Evolutionary conservation across 495 filamentous ascomycete species (phyloP).

Genomic region (Penicillium simplicissimum): DNA sequence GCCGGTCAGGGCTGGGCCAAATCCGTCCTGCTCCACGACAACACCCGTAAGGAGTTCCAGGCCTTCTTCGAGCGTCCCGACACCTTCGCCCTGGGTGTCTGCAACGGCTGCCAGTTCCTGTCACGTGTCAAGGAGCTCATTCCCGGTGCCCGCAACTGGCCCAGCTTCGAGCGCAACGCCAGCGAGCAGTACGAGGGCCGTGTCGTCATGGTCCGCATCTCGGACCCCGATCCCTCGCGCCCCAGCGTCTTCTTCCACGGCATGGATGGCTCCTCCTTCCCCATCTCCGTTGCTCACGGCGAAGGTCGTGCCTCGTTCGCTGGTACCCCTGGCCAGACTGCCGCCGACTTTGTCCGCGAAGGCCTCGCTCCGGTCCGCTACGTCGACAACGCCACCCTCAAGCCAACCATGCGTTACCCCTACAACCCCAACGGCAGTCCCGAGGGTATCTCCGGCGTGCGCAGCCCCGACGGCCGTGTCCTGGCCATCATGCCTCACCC

Average conservation of each 20-base stretch:
- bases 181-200: slow-evolving; percentile 93
- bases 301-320: slow-evolving; percentile 86
- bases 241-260: slow-evolving; percentile 91
- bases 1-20: slow-evolving; percentile 98
- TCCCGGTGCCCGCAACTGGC: slow-evolving; percentile 83
- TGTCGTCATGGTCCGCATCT: slow-evolving; percentile 82
- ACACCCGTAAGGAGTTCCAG: slow-evolving; percentile 73
- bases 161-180: slow-evolving; percentile 79
- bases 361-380: slow-evolving; percentile 75
- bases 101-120: slow-evolving; percentile 97
- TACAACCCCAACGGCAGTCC: slow-evolving; percentile 93
- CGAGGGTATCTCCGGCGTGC: slow-evolving; percentile 80
- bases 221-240: slow-evolving; percentile 52
- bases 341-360: slow-evolving; percentile 56
- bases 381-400: slow-evolving; percentile 71
- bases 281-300: slow-evolving; percentile 88
- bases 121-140: slow-evolving; percentile 80
- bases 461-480: slow-evolving; percentile 78
- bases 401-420: slow-evolving; percentile 80
- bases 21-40: slow-evolving; percentile 80
- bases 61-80: slow-evolving; percentile 85
- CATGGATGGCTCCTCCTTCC: slow-evolving; percentile 81
- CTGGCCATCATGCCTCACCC: slow-evolving; percentile 97
- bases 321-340: slow-evolving; percentile 34
- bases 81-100: slow-evolving; percentile 92